Evolutionary conservation across 306 rosid genomes (phyloP).

Genomic region (barrel medic (Medicago truncatula)): DNA sequence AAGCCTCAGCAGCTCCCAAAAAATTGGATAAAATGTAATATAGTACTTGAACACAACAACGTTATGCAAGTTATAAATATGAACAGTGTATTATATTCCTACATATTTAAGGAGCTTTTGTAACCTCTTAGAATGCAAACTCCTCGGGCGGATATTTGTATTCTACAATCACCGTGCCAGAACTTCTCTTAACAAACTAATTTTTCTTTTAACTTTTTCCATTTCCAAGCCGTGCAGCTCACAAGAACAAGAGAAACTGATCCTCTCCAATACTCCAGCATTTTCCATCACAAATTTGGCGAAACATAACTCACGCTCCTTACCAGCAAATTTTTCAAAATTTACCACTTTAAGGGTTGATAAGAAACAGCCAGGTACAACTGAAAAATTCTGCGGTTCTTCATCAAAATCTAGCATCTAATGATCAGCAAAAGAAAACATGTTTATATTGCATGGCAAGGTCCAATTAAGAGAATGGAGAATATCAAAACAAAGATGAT

Average conservation of each 20-base stretch:
- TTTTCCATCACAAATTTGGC: slow-evolving; percentile 29
- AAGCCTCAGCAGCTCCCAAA: too few relatives aligned
- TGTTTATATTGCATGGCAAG: too few relatives aligned
- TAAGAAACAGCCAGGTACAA: slow-evolving; percentile 1
- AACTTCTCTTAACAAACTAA: not conserved
- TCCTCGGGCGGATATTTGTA: not conserved
- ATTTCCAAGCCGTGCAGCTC: too few relatives aligned
- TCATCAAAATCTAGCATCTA: not conserved
- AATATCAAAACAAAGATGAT: too few relatives aligned
- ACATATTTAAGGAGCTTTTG: too few relatives aligned
- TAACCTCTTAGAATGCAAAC: too few relatives aligned
- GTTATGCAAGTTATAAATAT: too few relatives aligned
- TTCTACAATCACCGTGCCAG: not conserved
- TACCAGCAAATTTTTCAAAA: not conserved
- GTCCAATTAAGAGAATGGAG: too few relatives aligned
- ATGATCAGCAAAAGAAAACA: too few relatives aligned
- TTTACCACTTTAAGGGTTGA: slow-evolving; percentile 13
- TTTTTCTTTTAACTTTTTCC: not conserved
- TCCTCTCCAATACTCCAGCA: not conserved
- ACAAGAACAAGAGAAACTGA: not conserved
- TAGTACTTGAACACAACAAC: too few relatives aligned
- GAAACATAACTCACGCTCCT: not conserved
- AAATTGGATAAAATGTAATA: too few relatives aligned
- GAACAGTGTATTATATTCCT: too few relatives aligned
- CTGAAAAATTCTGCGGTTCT: not conserved